These are phyloP conservation scores for Tylopilus plumbeoviolaceoides DNA, from an alignment of 768 basidiomycete species.

Conservation along the genomic window DNA sequence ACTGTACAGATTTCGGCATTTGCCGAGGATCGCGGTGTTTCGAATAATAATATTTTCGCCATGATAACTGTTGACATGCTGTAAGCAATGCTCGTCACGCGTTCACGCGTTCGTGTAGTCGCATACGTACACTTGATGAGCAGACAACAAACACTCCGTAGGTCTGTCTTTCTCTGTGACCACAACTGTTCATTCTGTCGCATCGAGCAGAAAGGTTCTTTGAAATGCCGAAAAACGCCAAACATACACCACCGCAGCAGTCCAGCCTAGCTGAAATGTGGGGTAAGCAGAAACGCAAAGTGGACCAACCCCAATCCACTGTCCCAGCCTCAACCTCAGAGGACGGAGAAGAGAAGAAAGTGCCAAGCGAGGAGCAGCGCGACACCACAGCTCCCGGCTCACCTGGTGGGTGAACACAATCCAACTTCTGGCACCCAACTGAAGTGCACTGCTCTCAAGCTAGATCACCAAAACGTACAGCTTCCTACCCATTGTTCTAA, in stretches of 20 bases:
- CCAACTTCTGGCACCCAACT: not conserved
- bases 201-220: conserved; percentile 62
- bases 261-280: conserved; percentile 76
- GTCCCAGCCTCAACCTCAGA: conserved; percentile 23
- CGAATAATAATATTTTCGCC: no score
- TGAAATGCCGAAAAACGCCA: conserved; percentile 64
- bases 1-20: conserved; percentile 41
- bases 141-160: conserved; percentile 73
- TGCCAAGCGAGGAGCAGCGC: conserved; percentile 12
- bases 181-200: not conserved
- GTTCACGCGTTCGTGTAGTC: conserved; percentile 13
- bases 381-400: not conserved
- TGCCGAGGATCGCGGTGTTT: conserved; percentile 9
- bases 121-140: conserved; percentile 41
- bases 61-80: no score
- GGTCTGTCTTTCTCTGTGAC: conserved; percentile 7
- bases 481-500: not conserved
- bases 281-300: conserved; percentile 40
- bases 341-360: conserved; percentile 24
- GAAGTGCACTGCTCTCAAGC: conserved; percentile 35
- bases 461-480: conserved; percentile 17
- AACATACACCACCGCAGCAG: conserved; percentile 69
- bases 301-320: conserved; percentile 17
- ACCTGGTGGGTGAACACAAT: conserved; percentile 11
- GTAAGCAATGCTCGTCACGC: conserved; percentile 25